phyloP scores from a whole-genome alignment of 805 yeast species.

The Kodamaea sagamina region DNA sequence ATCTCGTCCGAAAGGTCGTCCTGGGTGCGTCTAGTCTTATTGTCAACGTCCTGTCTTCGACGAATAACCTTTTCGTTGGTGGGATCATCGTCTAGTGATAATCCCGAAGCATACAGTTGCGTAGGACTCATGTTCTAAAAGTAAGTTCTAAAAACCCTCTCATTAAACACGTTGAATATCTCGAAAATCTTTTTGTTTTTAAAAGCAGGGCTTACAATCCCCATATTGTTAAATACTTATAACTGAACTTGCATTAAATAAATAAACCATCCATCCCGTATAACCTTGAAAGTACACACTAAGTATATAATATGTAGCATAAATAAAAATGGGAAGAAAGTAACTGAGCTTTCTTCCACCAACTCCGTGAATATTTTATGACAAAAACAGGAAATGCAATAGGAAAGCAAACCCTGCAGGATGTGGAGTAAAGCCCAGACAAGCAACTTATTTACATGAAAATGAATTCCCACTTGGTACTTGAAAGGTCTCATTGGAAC shows the following conservation, averaged over 20 bases:
- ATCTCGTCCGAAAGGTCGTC: conserved; percentile 10
- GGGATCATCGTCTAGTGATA: background rate
- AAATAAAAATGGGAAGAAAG: background rate
- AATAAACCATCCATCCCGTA: background rate
- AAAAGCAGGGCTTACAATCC: too few relatives aligned
- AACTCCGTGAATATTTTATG: background rate
- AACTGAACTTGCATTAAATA: too few relatives aligned
- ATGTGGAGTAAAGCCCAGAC: conserved; percentile 1
- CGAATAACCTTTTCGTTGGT: background rate
- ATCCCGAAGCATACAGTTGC: background rate
- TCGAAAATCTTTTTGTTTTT: too few relatives aligned
- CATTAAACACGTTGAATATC: too few relatives aligned
- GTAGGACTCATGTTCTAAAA: background rate
- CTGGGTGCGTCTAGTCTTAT: background rate
- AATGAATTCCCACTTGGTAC: background rate
- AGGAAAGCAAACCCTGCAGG: conserved; percentile 1
- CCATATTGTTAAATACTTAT: too few relatives aligned
- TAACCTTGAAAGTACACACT: conserved; percentile 2
- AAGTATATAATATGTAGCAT: conserved; percentile 1
- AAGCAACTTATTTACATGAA: conserved; percentile 1
- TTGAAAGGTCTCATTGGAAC: background rate
- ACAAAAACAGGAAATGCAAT: conserved; percentile 1
- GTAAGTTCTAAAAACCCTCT: too few relatives aligned
- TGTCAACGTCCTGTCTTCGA: conserved; percentile 1
- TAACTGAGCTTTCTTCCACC: background rate